Evolutionary conservation across 257 asterid genomes (phyloP).

Genomic region (Perilla frutescens): DNA sequence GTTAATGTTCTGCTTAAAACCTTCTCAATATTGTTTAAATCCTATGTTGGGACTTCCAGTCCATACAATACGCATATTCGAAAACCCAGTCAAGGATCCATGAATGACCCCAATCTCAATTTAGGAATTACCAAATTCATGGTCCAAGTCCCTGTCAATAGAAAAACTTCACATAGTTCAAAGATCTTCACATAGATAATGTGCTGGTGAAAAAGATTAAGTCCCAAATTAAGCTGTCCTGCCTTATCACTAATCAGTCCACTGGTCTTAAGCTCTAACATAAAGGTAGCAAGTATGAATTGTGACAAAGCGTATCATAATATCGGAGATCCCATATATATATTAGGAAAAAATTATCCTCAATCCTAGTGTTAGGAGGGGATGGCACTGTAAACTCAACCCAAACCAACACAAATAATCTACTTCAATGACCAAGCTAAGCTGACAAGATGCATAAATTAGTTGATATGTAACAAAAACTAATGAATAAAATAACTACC

Average conservation of each 20-base stretch:
- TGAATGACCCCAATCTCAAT: slow-evolving; percentile 12
- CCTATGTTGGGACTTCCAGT: slow-evolving; percentile 6
- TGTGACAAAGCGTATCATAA: neutral
- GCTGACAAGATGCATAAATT: slow-evolving; percentile 21
- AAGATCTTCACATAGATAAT: neutral
- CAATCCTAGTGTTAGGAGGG: neutral
- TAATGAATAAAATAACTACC: slow-evolving; percentile 49
- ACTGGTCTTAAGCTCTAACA: slow-evolving; percentile 9
- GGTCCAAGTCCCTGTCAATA: neutral
- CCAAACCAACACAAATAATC: neutral
- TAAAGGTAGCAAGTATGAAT: neutral
- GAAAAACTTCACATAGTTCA: neutral
- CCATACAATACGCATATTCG: neutral
- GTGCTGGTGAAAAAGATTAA: neutral
- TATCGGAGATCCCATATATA: neutral
- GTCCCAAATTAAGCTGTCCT: slow-evolving; percentile 12
- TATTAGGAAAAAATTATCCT: neutral
- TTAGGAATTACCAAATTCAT: neutral
- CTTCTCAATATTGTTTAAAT: neutral
- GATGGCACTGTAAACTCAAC: neutral
- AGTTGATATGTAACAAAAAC: slow-evolving; percentile 24
- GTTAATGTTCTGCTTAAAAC: neutral
- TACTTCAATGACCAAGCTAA: slow-evolving; percentile 17
- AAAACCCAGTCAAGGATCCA: neutral
- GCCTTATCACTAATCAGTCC: neutral